These are phyloP conservation scores for Aspergillus ibericus DNA, from an alignment of 2,329 filamentous ascomycete species.

Conservation along the genomic window DNA sequence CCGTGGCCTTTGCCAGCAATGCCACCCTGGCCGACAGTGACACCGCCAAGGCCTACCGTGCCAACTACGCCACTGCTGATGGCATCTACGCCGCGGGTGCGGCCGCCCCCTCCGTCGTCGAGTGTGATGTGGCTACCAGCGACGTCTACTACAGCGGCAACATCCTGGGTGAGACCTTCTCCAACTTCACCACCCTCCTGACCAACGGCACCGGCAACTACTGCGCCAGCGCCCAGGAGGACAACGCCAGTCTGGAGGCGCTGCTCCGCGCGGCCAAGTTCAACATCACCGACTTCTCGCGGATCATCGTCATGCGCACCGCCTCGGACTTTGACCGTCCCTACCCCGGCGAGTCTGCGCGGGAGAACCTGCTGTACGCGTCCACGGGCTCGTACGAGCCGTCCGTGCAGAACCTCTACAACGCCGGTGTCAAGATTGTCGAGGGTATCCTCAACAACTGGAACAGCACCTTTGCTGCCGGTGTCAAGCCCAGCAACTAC, in stretches of 20 bases:
- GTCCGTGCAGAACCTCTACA: slow-evolving; percentile 65
- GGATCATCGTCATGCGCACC: slow-evolving; percentile 68
- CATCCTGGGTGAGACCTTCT: slow-evolving; percentile 63
- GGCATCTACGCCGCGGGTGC: slow-evolving; percentile 45
- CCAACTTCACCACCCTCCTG: slow-evolving; percentile 62
- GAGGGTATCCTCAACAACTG: slow-evolving; percentile 63
- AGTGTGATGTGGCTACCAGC: slow-evolving; percentile 68
- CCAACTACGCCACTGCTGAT: slow-evolving; percentile 46
- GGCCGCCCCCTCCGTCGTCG: slow-evolving; percentile 55
- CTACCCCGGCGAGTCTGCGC: slow-evolving; percentile 56
- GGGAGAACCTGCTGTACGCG: slow-evolving; percentile 60
- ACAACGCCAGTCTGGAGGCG: slow-evolving; percentile 68
- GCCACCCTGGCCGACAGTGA: slow-evolving; percentile 56
- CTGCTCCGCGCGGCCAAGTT: slow-evolving; percentile 60
- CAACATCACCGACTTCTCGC: slow-evolving; percentile 63
- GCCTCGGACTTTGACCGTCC: slow-evolving; percentile 72
- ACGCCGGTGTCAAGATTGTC: slow-evolving; percentile 65
- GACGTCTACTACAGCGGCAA: slow-evolving; percentile 71
- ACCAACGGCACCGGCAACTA: slow-evolving; percentile 69
- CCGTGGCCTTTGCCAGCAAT: slow-evolving; percentile 52
- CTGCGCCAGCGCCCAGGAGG: slow-evolving; percentile 72
- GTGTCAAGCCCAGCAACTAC: slow-evolving; percentile 63
- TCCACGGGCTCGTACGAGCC: slow-evolving; percentile 65
- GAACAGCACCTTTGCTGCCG: slow-evolving; percentile 58
- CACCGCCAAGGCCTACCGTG: slow-evolving; percentile 55